Evolutionary conservation across 2,329 filamentous ascomycete species (phyloP), one percentile per base, ranked within the genome.

Genomic region (Neonectria coccinea): DNA sequence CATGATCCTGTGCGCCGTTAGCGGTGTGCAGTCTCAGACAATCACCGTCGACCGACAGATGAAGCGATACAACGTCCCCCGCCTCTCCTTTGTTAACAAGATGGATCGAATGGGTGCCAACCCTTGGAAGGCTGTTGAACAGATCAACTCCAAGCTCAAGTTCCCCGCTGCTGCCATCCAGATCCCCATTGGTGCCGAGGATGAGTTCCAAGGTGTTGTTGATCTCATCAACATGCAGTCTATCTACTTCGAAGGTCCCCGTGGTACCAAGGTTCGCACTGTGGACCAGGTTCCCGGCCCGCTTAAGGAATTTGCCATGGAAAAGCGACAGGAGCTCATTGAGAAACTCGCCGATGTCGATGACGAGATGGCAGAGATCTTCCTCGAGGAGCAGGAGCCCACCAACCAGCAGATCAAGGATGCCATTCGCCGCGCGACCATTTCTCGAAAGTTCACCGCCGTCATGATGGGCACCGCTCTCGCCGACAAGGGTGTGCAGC

Each of bases 21-120:
- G 93, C 75, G 96, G 96, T 77, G 96, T 99, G 36, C 96, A 99
- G 82, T 95, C 91, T 77, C 96, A 99, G 82, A 99, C 96, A 20
- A 97, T 97, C 74, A 99, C 96, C 1, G 96, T 99, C 69, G 94
- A 99, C 80, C 89, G 96, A 73, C 96, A 99, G 84, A 99, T 99
- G 96, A 93, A 94, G 84, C 90, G 96, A 72, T 99, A 99, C 85
- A 95, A 98, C 77, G 91, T 99, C 67, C 96, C 96, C 66, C 88
- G 96, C 73, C 90, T 99, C 79, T 97, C 92, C 59, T 99, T 99
- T 76, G 89, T 99, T 78, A 99, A 99, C 85, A 99, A 99, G 86
- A 98, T 99, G 95, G 96, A 99, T 77, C 91, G 96, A 70, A 97
- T 97, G 92, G 96, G 96, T 65, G 93, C 96, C 69, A 98, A 99